These are phyloP conservation scores for Funneliformis geosporum DNA, from an alignment of 192 early-diverging fungal species.

Conservation along the genomic window DNA sequence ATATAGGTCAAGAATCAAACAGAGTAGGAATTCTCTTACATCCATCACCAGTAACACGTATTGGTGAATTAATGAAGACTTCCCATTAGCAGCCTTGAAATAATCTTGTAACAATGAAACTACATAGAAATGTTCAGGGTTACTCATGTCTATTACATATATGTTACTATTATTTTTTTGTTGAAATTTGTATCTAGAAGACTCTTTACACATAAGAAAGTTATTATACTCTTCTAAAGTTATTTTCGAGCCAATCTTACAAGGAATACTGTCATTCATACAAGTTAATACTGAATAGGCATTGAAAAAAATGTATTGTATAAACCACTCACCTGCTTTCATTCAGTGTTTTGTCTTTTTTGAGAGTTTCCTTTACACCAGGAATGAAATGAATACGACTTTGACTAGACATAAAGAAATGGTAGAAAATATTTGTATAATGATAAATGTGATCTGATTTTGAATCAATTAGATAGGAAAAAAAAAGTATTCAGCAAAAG, in stretches of 20 bases:
- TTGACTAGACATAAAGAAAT: no score
- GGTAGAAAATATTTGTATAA: no score
- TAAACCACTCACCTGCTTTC: slow-evolving; percentile 8
- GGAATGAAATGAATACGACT: no score
- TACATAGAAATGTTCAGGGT: slow-evolving; percentile 21
- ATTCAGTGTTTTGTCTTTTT: background rate
- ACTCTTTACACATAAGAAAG: slow-evolving; percentile 19
- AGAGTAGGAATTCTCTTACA: slow-evolving; percentile 27
- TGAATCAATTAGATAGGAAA: no score
- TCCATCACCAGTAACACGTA: background rate
- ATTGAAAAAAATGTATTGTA: slow-evolving; percentile 7
- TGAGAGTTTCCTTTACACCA: no score
- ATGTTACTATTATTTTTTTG: slow-evolving; percentile 6
- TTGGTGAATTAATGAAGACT: slow-evolving; percentile 2
- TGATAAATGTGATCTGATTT: no score
- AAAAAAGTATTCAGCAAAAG: no score
- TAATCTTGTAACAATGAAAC: background rate
- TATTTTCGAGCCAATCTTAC: slow-evolving; percentile 31
- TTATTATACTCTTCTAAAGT: slow-evolving; percentile 25
- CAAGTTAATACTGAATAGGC: slow-evolving; percentile 22
- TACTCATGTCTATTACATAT: slow-evolving; percentile 22
- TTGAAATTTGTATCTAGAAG: slow-evolving; percentile 29
- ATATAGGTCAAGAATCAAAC: no score
- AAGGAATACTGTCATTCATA: slow-evolving; percentile 26
- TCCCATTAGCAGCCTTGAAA: slow-evolving; percentile 10